A percentile compares a stretch with the other conserved stretches of the same genome.
Conservation (phyloP, 148 eudicot species). For the Agrostemma githago region DNA sequence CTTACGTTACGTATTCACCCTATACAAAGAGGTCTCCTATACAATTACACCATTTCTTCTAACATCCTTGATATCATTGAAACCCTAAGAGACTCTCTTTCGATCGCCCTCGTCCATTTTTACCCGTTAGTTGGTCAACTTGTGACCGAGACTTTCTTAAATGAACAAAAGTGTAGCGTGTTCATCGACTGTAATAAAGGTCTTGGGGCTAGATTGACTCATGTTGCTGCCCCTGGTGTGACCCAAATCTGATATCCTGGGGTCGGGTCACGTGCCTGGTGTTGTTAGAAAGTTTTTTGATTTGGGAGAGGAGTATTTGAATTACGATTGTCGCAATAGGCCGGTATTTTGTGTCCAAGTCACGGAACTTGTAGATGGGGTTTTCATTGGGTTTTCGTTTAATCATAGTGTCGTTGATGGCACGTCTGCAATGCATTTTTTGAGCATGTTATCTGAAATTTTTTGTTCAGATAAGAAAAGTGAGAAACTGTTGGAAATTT, state of each 20-base stretch:
- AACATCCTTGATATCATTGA: not conserved
- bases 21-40: conserved; percentile 28
- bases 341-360: conserved; percentile 50
- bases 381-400: conserved; percentile 50
- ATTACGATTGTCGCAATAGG: conserved; percentile 41
- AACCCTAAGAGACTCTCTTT: conserved; percentile 8
- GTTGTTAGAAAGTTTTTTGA: conserved; percentile 30
- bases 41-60: not conserved
- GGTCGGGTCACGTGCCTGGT: conserved; percentile 25
- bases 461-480: not conserved
- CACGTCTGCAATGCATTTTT: conserved; percentile 51
- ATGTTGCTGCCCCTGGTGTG: conserved; percentile 30
- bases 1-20: not conserved
- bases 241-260: conserved; percentile 24
- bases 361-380: conserved; percentile 52
- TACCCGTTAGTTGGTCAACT: conserved; percentile 21
- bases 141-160: not conserved
- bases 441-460: conserved; percentile 42
- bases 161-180: conserved; percentile 9
- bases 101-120: conserved; percentile 13
- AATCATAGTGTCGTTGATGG: conserved; percentile 58
- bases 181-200: conserved; percentile 34
- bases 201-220: conserved; percentile 39
- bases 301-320: conserved; percentile 21
- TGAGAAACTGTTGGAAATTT: not conserved